Conservation (phyloP, 2,329 filamentous ascomycete species). For the Davidsoniella virescens region DNA sequence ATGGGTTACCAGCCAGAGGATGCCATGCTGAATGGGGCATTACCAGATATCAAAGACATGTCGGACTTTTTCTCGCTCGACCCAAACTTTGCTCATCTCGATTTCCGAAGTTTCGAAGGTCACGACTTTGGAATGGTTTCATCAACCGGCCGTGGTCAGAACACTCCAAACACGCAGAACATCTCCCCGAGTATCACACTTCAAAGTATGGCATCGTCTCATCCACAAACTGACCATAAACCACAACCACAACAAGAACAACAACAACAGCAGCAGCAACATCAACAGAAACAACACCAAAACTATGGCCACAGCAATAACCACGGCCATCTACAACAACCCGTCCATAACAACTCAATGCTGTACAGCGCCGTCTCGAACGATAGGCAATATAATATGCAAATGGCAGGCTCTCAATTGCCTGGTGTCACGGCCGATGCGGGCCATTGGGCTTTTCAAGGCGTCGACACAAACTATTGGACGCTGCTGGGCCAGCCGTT, state of each 20-base stretch:
- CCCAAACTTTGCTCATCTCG: slow-evolving; percentile 2
- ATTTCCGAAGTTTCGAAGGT: slow-evolving; percentile 9
- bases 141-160: slow-evolving; percentile 11
- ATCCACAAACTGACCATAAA: too few relatives aligned
- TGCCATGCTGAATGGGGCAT: not conserved
- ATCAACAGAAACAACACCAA: not conserved
- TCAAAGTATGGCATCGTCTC: too few relatives aligned
- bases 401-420: not conserved
- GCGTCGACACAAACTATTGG: slow-evolving; percentile 24
- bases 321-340: too few relatives aligned
- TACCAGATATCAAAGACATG: slow-evolving; percentile 2
- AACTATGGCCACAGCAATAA: too few relatives aligned
- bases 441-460: slow-evolving; percentile 26
- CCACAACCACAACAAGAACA: not conserved
- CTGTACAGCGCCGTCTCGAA: not conserved
- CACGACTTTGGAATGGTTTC: slow-evolving; percentile 7
- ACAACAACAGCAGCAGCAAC: not conserved
- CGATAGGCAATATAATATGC: not conserved
- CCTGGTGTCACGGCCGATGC: slow-evolving; percentile 20
- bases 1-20: slow-evolving; percentile 1
- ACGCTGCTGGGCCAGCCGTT: slow-evolving; percentile 18
- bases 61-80: slow-evolving; percentile 11
- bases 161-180: too few relatives aligned
- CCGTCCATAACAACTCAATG: too few relatives aligned
- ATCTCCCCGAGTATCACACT: too few relatives aligned